Conservation (phyloP, 441 rosid species). For the Erodium chrysanthum region DNA sequence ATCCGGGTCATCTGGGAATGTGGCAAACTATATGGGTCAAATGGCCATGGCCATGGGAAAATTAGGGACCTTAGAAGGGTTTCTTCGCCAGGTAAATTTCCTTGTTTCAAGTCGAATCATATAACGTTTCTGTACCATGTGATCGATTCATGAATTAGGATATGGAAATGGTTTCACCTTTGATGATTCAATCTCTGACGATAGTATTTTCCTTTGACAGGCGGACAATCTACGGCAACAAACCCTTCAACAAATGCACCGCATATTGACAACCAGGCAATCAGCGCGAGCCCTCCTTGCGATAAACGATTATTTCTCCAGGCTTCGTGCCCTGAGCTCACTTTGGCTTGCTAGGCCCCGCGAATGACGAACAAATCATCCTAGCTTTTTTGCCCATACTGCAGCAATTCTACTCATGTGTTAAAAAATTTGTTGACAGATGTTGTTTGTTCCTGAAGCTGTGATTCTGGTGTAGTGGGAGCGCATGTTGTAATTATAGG, state of each 20-base stretch:
- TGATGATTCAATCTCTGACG: background rate
- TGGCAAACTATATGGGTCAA: conserved; percentile 89
- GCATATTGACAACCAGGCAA: conserved; percentile 52
- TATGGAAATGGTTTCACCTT: background rate
- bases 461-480: background rate
- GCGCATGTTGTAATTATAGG: conserved; percentile 21
- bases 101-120: background rate
- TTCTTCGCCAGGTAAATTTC: conserved; percentile 56
- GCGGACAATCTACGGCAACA: conserved; percentile 66
- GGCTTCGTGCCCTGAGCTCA: conserved; percentile 64
- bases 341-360: conserved; percentile 67
- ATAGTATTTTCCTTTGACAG: conserved; percentile 22
- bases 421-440: background rate
- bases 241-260: conserved; percentile 61
- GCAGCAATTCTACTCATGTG: background rate
- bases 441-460: background rate
- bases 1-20: conserved; percentile 60
- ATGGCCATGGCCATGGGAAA: conserved; percentile 98
- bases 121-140: background rate
- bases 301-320: conserved; percentile 45
- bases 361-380: conserved; percentile 32
- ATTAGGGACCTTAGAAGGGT: conserved; percentile 68
- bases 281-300: conserved; percentile 65
- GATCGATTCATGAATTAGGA: no score
- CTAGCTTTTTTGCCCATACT: background rate